These are phyloP conservation scores for Phialemonium atrogriseum DNA, from an alignment of 2,329 filamentous ascomycete genomes.

Conservation along the genomic window DNA sequence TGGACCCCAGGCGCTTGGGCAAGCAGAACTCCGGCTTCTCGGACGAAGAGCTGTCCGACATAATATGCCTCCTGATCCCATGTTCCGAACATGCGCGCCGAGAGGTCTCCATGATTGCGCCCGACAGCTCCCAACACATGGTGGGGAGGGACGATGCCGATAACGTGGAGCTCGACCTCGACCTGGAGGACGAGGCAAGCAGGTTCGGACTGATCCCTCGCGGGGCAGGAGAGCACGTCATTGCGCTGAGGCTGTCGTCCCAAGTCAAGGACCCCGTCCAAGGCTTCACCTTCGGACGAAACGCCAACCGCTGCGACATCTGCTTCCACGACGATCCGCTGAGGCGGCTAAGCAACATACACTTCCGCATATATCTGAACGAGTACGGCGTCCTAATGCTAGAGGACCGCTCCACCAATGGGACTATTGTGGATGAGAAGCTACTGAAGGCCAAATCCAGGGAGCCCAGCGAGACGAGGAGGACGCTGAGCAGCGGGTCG, in stretches of 20 bases:
- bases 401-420: slow-evolving; percentile 92
- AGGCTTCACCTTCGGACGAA: slow-evolving; percentile 85
- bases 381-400: slow-evolving; percentile 82
- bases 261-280: slow-evolving; percentile 55
- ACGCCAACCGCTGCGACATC: slow-evolving; percentile 62
- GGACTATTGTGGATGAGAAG: slow-evolving; percentile 73
- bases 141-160: slow-evolving; percentile 40
- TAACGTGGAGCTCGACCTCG: slow-evolving; percentile 33
- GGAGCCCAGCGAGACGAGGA: slow-evolving; percentile 29
- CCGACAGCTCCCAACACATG: slow-evolving; percentile 38
- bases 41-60: slow-evolving; percentile 76
- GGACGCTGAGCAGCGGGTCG: slow-evolving; percentile 65
- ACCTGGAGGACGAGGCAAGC: slow-evolving; percentile 41
- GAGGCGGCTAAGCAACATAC: slow-evolving; percentile 81
- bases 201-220: slow-evolving; percentile 43
- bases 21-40: slow-evolving; percentile 75
- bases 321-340: slow-evolving; percentile 57
- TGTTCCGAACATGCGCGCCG: slow-evolving; percentile 62
- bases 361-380: slow-evolving; percentile 91
- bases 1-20: slow-evolving; percentile 73
- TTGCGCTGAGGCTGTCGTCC: slow-evolving; percentile 75
- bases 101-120: slow-evolving; percentile 52
- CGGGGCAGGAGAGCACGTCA: slow-evolving; percentile 51
- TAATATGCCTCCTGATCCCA: slow-evolving; percentile 82
- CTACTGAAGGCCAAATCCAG: slow-evolving; percentile 44